Conservation (phyloP, 352 stramenopile species). For the Pythium brachiatum region DNA sequence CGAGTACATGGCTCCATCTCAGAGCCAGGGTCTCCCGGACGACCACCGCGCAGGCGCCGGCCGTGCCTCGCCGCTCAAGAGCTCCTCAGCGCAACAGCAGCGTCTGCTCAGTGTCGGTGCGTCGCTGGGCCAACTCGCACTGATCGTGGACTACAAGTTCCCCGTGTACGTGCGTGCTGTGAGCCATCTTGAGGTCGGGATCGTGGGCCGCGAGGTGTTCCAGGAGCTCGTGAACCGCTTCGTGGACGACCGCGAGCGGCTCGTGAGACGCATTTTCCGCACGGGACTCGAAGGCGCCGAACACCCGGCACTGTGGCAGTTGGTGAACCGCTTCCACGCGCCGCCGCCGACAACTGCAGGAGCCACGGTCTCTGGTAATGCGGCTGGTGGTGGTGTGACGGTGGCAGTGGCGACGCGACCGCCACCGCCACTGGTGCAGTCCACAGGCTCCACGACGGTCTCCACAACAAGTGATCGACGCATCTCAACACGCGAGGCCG, state of each 20-base stretch:
- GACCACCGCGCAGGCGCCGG: background rate
- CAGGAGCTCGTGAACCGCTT: slow-evolving; percentile 25
- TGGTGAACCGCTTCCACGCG: background rate
- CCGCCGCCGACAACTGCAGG: background rate
- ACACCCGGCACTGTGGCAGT: slow-evolving; percentile 22
- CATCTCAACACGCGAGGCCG: slow-evolving; percentile 6
- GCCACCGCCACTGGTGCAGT: background rate
- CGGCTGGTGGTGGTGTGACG: background rate
- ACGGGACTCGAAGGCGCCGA: slow-evolving; percentile 24
- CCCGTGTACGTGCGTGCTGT: slow-evolving; percentile 22
- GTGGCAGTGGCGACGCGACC: background rate
- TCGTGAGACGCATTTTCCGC: slow-evolving; percentile 25
- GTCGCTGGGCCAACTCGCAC: slow-evolving; percentile 22
- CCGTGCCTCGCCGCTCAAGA: background rate
- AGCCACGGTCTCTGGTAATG: background rate
- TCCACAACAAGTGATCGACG: background rate
- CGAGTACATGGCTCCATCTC: slow-evolving; percentile 23
- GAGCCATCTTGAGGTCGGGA: slow-evolving; percentile 27
- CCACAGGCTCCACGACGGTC: background rate
- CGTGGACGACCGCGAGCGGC: slow-evolving; percentile 17
- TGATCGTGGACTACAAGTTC: slow-evolving; percentile 29
- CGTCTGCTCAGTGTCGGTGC: slow-evolving; percentile 15
- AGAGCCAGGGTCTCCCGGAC: background rate
- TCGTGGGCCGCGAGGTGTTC: slow-evolving; percentile 16
- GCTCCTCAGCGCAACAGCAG: background rate